Evolutionary conservation across 2,329 filamentous ascomycete genomes (phyloP), one percentile per base, ranked within the genome.

Genomic region (Aspergillus felis): DNA sequence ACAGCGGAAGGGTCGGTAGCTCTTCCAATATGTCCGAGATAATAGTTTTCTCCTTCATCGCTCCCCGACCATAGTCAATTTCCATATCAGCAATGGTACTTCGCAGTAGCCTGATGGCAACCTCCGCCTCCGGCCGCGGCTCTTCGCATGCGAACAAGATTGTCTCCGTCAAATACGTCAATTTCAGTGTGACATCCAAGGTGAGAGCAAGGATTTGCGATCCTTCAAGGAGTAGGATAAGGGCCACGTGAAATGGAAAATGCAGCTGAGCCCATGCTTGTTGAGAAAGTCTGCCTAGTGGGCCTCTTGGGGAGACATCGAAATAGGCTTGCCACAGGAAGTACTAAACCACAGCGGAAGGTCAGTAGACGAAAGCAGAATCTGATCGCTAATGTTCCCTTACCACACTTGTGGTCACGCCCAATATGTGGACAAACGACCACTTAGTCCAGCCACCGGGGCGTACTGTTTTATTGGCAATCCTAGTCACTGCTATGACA

Each of bases 241-340:
- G 79, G 5, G 82, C 75, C 2, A 87, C 78, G 61, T 89, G 85
- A 63, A 88, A 84, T 0, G 85, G 85, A 58, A 87, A 83, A 71
- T 88, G 86, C 29, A 76, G 66, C 47, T 73, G 71, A 25, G 71
- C 71, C 76, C 76, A 78, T 17, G 84, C 71, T 52, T 86, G 82
- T 61, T 88, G 86, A 4, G 83, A 80, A 49, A 84, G 75, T 29
- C 76, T 81, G 41, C 81, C 80, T 58, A 82, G 80, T 55, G 77
- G 74, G 32, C 76, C 74, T 51, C 69, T 78, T 57, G 71, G 83
- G 69, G 77, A 82, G 32, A 86, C 79, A 57, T 85, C 81, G 52
- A 84, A 84, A 66, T 87, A 86, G 5, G 82, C 74, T 70, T 87
- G 84, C 82, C 84, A 88, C 62, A 88, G 78, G 54, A 88, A 81